phyloP scores from a whole-genome alignment of 1,284 basidiomycete genomes.

The Cystobasidium slooffiae region DNA sequence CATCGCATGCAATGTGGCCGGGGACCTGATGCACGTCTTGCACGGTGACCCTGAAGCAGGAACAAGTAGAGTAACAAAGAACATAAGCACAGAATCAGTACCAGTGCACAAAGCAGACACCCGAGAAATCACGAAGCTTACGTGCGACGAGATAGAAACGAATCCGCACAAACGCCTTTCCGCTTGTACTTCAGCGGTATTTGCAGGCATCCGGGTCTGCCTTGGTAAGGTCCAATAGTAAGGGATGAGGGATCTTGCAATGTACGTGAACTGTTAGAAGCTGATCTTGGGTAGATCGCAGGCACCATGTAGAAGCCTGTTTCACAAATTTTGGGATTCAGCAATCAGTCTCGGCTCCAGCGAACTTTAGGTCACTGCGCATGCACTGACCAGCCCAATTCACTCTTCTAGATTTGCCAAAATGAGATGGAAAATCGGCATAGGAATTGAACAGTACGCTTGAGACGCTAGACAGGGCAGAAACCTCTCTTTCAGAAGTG shows the following conservation, averaged over 20 bases:
- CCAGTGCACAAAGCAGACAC: not conserved
- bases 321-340: not conserved
- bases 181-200: constrained; percentile 51
- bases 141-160: constrained; percentile 52
- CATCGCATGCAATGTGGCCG: constrained; percentile 59
- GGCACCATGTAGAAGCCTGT: constrained; percentile 59
- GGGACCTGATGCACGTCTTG: constrained; percentile 55
- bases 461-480: constrained; percentile 38
- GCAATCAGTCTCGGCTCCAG: not conserved
- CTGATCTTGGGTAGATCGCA: constrained; percentile 52
- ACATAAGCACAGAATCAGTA: not conserved
- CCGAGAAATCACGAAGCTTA: not conserved
- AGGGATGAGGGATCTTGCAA: constrained; percentile 50
- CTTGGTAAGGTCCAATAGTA: constrained; percentile 58
- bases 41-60: constrained; percentile 51
- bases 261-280: constrained; percentile 27
- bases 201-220: constrained; percentile 57
- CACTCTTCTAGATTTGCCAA: constrained; percentile 18
- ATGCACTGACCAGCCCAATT: constrained; percentile 37
- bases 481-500: constrained; percentile 33
- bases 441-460: constrained; percentile 41
- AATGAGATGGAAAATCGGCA: constrained; percentile 25
- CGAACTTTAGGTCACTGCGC: not conserved
- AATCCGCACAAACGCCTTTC: constrained; percentile 58
- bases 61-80: not conserved